Evolutionary conservation across 176 grass and related monocot species (phyloP).

Genomic region (Chloris gayana): DNA sequence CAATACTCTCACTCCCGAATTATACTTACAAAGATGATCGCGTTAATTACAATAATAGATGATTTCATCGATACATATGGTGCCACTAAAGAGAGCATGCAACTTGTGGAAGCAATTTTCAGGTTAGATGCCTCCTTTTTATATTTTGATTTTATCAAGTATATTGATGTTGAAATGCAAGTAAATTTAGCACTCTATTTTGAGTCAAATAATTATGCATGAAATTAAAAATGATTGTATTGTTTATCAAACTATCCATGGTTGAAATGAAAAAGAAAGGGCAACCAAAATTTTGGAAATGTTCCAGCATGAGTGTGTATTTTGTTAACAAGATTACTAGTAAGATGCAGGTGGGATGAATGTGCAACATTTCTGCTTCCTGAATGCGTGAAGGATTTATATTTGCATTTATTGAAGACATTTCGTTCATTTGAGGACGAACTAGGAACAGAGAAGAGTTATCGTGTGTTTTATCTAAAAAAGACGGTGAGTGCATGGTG

Average conservation of each 20-base stretch:
- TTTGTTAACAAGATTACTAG: neutral
- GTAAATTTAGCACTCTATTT: too few relatives aligned
- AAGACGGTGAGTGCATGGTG: constrained; percentile 17
- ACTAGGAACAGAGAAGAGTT: constrained; percentile 14
- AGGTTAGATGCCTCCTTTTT: too few relatives aligned
- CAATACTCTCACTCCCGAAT: constrained; percentile 29
- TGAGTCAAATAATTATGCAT: too few relatives aligned
- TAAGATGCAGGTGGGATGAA: constrained; percentile 43
- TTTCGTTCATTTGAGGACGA: constrained; percentile 43
- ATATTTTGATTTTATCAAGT: too few relatives aligned
- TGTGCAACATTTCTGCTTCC: constrained; percentile 34
- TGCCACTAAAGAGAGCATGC: constrained; percentile 31
- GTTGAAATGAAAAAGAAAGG: neutral
- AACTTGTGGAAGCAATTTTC: constrained; percentile 36
- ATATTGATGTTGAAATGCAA: too few relatives aligned
- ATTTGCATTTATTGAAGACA: constrained; percentile 32
- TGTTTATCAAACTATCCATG: neutral
- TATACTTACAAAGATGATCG: constrained; percentile 35
- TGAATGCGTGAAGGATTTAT: constrained; percentile 37
- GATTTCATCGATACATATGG: constrained; percentile 40
- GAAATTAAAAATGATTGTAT: neutral
- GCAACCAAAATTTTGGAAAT: neutral
- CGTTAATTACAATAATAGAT: constrained; percentile 37
- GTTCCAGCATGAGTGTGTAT: neutral
- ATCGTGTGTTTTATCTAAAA: constrained; percentile 40